phyloP scores from a whole-genome alignment of 768 basidiomycete species.

The Amanita phalloides region DNA sequence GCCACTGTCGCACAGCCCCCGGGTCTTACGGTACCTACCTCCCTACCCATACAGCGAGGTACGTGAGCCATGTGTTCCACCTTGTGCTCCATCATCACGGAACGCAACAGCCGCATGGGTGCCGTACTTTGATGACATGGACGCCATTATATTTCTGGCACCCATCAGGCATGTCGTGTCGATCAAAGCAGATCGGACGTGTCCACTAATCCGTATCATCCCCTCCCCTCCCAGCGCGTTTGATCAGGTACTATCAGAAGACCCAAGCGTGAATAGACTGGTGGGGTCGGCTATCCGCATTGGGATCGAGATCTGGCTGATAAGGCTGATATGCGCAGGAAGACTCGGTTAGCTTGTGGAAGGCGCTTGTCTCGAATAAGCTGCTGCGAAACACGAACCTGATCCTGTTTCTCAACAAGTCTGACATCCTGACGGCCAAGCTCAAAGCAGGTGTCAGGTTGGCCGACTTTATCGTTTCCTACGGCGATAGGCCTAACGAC shows the following conservation, averaged over 20 bases:
- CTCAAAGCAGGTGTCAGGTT: conserved; percentile 54
- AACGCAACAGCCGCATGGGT: conserved; percentile 37
- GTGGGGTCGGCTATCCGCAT: conserved; percentile 19
- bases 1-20: background rate
- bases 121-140: conserved; percentile 61
- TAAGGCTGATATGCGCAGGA: conserved; percentile 29
- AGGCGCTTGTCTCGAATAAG: conserved; percentile 58
- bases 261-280: conserved; percentile 50
- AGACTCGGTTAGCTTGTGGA: conserved; percentile 72
- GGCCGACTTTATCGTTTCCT: conserved; percentile 61
- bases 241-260: conserved; percentile 61
- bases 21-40: background rate
- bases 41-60: conserved; percentile 19
- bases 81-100: background rate
- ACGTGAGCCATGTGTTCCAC: background rate
- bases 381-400: conserved; percentile 63
- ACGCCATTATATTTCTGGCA: conserved; percentile 62
- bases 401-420: conserved; percentile 77
- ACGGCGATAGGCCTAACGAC: conserved; percentile 58
- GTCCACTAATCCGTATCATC: background rate
- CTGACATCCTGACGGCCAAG: conserved; percentile 62
- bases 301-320: background rate
- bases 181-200: background rate
- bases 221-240: conserved; percentile 31
- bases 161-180: conserved; percentile 37